Conservation (phyloP, 352 stramenopile species). For the Phytophthora uliginosa region DNA sequence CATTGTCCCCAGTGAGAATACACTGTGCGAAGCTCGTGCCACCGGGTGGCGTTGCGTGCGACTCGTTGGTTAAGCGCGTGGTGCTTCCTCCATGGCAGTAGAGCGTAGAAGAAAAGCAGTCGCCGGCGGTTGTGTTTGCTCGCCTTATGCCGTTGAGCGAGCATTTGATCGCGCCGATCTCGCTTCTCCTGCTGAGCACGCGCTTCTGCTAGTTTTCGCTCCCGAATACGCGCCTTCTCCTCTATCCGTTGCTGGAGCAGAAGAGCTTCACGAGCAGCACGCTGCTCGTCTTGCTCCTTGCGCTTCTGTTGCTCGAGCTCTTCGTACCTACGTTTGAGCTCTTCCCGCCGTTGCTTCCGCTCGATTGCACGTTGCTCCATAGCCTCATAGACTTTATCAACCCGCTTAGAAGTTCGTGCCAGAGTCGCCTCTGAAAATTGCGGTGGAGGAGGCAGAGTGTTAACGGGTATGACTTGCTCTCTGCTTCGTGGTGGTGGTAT, state of each 20-base stretch:
- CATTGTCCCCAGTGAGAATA: constrained; percentile 56
- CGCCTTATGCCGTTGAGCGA: constrained; percentile 38
- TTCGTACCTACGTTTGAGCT: constrained; percentile 65
- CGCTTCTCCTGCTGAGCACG: constrained; percentile 41
- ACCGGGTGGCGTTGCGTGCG: constrained; percentile 40
- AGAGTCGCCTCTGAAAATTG: constrained; percentile 1
- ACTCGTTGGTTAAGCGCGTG: constrained; percentile 43
- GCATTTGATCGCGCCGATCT: constrained; percentile 38
- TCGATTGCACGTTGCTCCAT: constrained; percentile 70
- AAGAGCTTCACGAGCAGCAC: constrained; percentile 50
- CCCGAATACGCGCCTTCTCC: constrained; percentile 47
- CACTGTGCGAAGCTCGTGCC: constrained; percentile 53
- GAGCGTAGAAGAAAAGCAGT: constrained; percentile 61
- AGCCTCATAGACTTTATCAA: constrained; percentile 55
- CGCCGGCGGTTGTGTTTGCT: constrained; percentile 45
- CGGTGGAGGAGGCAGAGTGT: not conserved
- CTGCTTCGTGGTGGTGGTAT: not conserved
- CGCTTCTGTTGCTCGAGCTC: constrained; percentile 58
- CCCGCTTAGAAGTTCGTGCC: constrained; percentile 3
- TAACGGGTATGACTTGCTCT: not conserved
- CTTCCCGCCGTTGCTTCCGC: constrained; percentile 64
- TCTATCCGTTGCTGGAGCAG: constrained; percentile 51
- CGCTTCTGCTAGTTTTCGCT: constrained; percentile 51
- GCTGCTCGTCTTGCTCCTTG: constrained; percentile 45
- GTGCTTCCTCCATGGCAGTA: constrained; percentile 52